phyloP scores from a whole-genome alignment of 176 grass and related monocot species.

The Stipa capillata region DNA sequence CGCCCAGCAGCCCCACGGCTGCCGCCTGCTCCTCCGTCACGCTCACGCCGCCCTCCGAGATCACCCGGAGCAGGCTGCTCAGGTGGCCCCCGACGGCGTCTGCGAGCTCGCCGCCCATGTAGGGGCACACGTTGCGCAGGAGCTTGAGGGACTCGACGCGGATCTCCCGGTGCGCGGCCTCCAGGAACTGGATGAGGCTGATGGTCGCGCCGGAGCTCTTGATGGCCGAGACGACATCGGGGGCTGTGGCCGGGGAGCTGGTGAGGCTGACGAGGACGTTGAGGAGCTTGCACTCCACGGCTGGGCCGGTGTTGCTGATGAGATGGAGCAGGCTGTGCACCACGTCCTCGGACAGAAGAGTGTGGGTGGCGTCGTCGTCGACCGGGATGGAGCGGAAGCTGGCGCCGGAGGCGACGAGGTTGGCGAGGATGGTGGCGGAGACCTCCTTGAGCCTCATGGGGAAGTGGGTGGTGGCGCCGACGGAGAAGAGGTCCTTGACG shows the following conservation, averaged over 20 bases:
- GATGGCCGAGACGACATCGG: conserved; percentile 46
- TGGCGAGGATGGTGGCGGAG: conserved; percentile 59
- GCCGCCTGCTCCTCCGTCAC: conserved; percentile 75
- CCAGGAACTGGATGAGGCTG: conserved; percentile 84
- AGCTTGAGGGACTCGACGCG: conserved; percentile 70
- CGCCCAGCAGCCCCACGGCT: conserved; percentile 48
- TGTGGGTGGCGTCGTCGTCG: conserved; percentile 26
- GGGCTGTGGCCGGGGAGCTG: conserved; percentile 29
- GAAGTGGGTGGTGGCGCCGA: conserved; percentile 41
- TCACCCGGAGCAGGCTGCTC: conserved; percentile 30
- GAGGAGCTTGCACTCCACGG: conserved; percentile 65
- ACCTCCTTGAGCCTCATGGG: conserved; percentile 80
- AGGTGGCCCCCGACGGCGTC: conserved; percentile 56
- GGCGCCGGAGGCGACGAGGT: conserved; percentile 46
- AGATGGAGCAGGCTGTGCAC: conserved; percentile 74
- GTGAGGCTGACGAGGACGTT: conserved; percentile 72
- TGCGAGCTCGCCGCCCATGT: conserved; percentile 64
- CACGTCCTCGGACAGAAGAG: conserved; percentile 58
- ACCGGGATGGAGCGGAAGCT: conserved; percentile 39
- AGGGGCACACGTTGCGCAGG: conserved; percentile 59
- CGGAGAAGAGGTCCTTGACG: conserved; percentile 53
- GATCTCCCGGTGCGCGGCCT: conserved; percentile 66
- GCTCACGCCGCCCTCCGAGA: conserved; percentile 20
- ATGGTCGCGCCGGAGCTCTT: conserved; percentile 76
- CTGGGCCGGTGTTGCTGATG: conserved; percentile 69